Percentiles rank a stretch among this genome's conserved stretches.
Conservation (phyloP, 192 early-diverging fungal genomes). For the Kappamyces sp. region DNA sequence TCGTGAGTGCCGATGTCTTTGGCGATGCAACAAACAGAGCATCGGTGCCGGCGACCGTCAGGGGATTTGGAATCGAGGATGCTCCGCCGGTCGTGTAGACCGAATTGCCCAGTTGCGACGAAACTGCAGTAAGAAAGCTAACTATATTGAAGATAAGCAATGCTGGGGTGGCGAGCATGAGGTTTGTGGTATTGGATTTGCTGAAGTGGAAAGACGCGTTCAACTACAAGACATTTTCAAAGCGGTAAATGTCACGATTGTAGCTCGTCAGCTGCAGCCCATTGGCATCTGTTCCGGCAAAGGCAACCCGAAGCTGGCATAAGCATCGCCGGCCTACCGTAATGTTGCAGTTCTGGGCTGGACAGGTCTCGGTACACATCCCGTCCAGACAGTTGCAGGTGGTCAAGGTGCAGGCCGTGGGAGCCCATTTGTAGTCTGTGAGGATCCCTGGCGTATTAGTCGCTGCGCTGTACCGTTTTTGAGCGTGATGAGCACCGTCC, state of each 20-base stretch:
- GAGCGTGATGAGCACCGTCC: slow-evolving; percentile 30
- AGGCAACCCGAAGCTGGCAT: slow-evolving; percentile 19
- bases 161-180: too few relatives aligned
- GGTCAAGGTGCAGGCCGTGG: slow-evolving; percentile 33
- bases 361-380: slow-evolving; percentile 34
- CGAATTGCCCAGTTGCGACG: neutral
- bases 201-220: neutral
- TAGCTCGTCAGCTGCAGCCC: slow-evolving; percentile 19
- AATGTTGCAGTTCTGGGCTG: slow-evolving; percentile 23
- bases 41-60: neutral
- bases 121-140: too few relatives aligned
- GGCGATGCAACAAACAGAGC: slow-evolving; percentile 8
- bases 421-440: slow-evolving; percentile 25
- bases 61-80: slow-evolving; percentile 1
- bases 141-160: too few relatives aligned
- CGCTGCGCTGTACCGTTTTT: slow-evolving; percentile 27
- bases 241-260: slow-evolving; percentile 8
- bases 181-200: neutral
- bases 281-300: slow-evolving; percentile 27
- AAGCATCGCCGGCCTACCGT: slow-evolving; percentile 4
- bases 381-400: slow-evolving; percentile 38
- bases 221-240: slow-evolving; percentile 4
- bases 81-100: neutral
- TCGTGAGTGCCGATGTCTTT: neutral
- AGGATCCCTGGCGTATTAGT: neutral